phyloP scores from a whole-genome alignment of 192 early-diverging fungal genomes.

The Gigaspora rosea region DNA sequence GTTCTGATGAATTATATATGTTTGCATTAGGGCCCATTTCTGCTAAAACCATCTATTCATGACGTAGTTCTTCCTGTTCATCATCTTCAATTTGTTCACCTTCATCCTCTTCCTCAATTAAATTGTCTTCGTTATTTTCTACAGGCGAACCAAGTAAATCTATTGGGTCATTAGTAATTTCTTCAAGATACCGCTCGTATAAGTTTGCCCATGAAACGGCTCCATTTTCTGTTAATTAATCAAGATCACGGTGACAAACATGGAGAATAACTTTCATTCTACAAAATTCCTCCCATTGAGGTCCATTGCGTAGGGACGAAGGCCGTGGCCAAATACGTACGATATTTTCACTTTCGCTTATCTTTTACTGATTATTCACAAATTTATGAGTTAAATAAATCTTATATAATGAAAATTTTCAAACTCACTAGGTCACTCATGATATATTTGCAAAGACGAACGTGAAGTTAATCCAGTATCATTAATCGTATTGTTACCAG shows the following conservation, averaged over 20 bases:
- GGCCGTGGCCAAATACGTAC: neutral
- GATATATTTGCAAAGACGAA: neutral
- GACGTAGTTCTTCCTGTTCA: neutral
- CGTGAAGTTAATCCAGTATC: neutral
- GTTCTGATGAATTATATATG: neutral
- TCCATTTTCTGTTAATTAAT: neutral
- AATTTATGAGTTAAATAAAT: conserved; percentile 1
- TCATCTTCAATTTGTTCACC: neutral
- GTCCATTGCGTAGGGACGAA: neutral
- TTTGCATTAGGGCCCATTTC: neutral
- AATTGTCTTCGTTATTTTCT: neutral
- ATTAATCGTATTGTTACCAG: neutral
- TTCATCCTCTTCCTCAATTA: neutral
- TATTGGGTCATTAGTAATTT: neutral
- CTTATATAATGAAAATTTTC: conserved; percentile 15
- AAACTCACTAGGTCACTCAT: neutral
- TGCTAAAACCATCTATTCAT: neutral
- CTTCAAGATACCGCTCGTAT: neutral
- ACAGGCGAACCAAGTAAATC: neutral
- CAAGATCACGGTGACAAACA: neutral
- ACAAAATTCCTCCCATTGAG: conserved; percentile 6
- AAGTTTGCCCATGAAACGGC: neutral
- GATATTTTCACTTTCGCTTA: neutral
- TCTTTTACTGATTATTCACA: neutral
- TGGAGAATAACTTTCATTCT: neutral